Conservation (phyloP, 305 asterid genomes). For the Andrographis paniculata region DNA sequence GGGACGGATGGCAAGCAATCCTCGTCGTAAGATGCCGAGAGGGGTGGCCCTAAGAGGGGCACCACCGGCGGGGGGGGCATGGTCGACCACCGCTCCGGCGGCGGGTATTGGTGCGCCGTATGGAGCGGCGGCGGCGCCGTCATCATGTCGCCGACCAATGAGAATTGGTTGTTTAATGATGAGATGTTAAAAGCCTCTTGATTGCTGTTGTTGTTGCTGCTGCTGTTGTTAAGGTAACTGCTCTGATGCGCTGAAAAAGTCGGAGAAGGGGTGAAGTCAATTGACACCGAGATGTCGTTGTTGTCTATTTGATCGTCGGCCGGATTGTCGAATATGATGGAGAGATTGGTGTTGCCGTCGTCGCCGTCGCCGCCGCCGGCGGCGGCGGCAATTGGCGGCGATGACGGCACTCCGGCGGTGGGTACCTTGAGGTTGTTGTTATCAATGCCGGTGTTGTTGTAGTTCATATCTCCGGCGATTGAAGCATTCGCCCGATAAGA, state of each 20-base stretch:
- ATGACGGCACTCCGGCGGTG: neutral
- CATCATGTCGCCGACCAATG: constrained; percentile 17
- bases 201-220: constrained; percentile 23
- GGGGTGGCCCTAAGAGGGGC: constrained; percentile 31
- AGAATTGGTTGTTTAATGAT: constrained; percentile 10
- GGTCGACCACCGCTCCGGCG: constrained; percentile 21
- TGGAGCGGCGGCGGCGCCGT: constrained; percentile 19
- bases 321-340: constrained; percentile 40
- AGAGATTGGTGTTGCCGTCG: constrained; percentile 20
- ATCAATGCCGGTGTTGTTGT: constrained; percentile 11
- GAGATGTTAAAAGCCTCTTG: constrained; percentile 39
- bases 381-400: constrained; percentile 4
- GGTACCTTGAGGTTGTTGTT: constrained; percentile 3
- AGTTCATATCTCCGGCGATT: constrained; percentile 27
- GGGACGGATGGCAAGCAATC: constrained; percentile 45
- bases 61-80: constrained; percentile 11
- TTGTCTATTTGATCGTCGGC: constrained; percentile 36
- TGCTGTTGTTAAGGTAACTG: too few relatives aligned
- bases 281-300: constrained; percentile 57
- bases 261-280: constrained; percentile 50
- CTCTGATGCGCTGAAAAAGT: constrained; percentile 21
- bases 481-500: constrained; percentile 39
- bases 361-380: too few relatives aligned
- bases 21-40: constrained; percentile 39
- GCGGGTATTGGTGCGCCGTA: constrained; percentile 17